A percentile compares a stretch with the other conserved stretches of the same genome.
Conservation (phyloP, 805 yeast genomes). For the Candida koratica region DNA sequence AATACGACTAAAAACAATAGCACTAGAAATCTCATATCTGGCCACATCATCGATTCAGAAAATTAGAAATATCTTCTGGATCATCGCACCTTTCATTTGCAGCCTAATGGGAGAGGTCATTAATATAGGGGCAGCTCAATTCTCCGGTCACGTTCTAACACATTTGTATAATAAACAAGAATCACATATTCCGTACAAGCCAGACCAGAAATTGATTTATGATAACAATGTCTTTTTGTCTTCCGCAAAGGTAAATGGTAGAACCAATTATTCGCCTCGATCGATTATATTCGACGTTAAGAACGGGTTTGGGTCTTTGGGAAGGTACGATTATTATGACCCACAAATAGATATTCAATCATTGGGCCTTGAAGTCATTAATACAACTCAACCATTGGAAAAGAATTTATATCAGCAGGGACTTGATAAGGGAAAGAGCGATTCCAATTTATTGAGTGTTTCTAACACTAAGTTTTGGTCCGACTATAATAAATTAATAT, state of each 20-base stretch:
- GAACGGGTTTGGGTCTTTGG: conserved; percentile 72
- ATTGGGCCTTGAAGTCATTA: conserved; percentile 17
- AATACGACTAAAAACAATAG: conserved; percentile 4
- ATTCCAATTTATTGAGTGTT: conserved; percentile 27
- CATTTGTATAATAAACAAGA: conserved; percentile 84
- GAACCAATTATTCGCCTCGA: conserved; percentile 69
- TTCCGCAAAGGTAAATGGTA: conserved; percentile 20
- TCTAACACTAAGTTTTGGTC: conserved; percentile 67
- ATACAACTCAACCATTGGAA: conserved; percentile 33
- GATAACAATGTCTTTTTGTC: conserved; percentile 41
- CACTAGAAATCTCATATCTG: conserved; percentile 5
- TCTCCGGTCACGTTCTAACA: conserved; percentile 69
- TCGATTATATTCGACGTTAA: conserved; percentile 74
- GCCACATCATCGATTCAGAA: conserved; percentile 1
- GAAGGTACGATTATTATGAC: conserved; percentile 47
- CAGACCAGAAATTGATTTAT: conserved; percentile 44
- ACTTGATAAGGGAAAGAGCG: conserved; percentile 47
- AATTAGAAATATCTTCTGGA: too few species aligned
- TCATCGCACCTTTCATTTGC: background rate
- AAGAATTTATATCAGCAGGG: conserved; percentile 62
- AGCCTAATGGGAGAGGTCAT: conserved; percentile 12
- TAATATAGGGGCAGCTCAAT: conserved; percentile 44
- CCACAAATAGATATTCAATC: background rate
- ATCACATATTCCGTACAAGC: conserved; percentile 52
- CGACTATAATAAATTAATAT: conserved; percentile 66